Evolutionary conservation across 2,329 filamentous ascomycete species (phyloP).

Genomic region (Stachybotrys chlorohalonatus): DNA sequence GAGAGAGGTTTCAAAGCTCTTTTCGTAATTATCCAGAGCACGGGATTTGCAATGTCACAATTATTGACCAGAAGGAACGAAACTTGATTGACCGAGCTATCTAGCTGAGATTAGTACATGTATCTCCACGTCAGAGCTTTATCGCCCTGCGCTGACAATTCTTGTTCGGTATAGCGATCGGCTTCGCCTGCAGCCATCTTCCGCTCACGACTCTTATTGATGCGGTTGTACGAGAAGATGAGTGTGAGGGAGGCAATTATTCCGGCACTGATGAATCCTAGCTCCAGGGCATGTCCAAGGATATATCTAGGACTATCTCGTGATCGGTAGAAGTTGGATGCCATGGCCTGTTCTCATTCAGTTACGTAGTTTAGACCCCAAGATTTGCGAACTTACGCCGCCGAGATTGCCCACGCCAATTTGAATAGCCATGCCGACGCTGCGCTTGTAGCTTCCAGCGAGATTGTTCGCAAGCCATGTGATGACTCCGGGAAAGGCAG

Average conservation of each 20-base stretch:
- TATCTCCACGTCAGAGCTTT: slow-evolving; percentile 55
- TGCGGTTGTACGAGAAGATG: slow-evolving; percentile 40
- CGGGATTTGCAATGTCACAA: too few species aligned
- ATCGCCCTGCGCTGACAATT: slow-evolving; percentile 51
- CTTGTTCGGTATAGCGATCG: slow-evolving; percentile 27
- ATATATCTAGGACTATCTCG: slow-evolving; percentile 38
- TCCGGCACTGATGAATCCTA: slow-evolving; percentile 37
- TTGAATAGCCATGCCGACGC: slow-evolving; percentile 55
- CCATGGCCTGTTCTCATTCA: slow-evolving; percentile 42
- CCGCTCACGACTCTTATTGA: slow-evolving; percentile 50
- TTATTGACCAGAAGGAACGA: too few species aligned
- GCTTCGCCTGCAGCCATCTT: slow-evolving; percentile 34
- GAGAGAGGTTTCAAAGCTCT: too few species aligned
- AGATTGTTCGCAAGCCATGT: slow-evolving; percentile 74
- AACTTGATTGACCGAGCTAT: too few species aligned
- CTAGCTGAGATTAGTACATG: slow-evolving; percentile 29
- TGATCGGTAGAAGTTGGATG: slow-evolving; percentile 60
- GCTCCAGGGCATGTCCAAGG: slow-evolving; percentile 39
- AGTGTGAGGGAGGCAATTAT: slow-evolving; percentile 34
- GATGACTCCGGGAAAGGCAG: slow-evolving; percentile 69
- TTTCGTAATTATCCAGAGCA: too few species aligned
- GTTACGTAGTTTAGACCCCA: background rate
- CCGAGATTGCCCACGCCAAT: slow-evolving; percentile 53
- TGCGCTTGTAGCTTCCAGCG: slow-evolving; percentile 56
- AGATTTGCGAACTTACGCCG: slow-evolving; percentile 24